These are phyloP conservation scores for Aspergillus spinulosporus DNA, from an alignment of 2,329 filamentous ascomycete genomes.

Conservation along the genomic window DNA sequence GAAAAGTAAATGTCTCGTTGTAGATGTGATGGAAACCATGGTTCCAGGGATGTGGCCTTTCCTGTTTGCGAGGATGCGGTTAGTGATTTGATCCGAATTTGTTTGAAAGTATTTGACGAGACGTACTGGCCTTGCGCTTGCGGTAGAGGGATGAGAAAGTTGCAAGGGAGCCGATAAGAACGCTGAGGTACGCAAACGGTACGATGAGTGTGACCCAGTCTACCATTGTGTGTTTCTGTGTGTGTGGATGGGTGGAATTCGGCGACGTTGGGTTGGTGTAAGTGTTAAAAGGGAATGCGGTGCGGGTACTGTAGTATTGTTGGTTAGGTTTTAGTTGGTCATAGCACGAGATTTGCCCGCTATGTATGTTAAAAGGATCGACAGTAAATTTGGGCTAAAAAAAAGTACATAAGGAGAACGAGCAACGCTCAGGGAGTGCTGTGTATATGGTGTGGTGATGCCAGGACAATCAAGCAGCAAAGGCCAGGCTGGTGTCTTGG, in stretches of 20 bases:
- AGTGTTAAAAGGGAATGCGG: neutral
- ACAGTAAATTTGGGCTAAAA: neutral
- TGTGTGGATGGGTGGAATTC: constrained; percentile 46
- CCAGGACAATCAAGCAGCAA: constrained; percentile 13
- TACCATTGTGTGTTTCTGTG: constrained; percentile 43
- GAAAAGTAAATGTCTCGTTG: constrained; percentile 94
- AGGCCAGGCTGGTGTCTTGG: constrained; percentile 34
- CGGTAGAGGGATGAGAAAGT: constrained; percentile 93
- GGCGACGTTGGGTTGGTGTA: neutral
- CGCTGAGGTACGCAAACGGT: constrained; percentile 83
- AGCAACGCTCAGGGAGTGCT: neutral
- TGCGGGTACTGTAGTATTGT: neutral
- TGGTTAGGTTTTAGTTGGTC: constrained; percentile 6
- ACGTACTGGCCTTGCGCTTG: constrained; percentile 80
- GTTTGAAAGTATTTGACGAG: neutral
- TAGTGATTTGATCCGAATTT: constrained; percentile 41
- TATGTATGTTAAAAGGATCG: neutral
- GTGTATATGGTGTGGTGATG: neutral
- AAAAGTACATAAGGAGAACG: neutral
- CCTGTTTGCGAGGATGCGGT: constrained; percentile 48
- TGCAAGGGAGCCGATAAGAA: constrained; percentile 82
- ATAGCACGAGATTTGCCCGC: constrained; percentile 8
- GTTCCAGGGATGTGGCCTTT: constrained; percentile 79
- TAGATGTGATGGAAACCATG: constrained; percentile 90
- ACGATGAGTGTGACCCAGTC: constrained; percentile 85